Evolutionary conservation across 2,329 filamentous ascomycete genomes (phyloP).

Genomic region (Aspergillus cejpii): DNA sequence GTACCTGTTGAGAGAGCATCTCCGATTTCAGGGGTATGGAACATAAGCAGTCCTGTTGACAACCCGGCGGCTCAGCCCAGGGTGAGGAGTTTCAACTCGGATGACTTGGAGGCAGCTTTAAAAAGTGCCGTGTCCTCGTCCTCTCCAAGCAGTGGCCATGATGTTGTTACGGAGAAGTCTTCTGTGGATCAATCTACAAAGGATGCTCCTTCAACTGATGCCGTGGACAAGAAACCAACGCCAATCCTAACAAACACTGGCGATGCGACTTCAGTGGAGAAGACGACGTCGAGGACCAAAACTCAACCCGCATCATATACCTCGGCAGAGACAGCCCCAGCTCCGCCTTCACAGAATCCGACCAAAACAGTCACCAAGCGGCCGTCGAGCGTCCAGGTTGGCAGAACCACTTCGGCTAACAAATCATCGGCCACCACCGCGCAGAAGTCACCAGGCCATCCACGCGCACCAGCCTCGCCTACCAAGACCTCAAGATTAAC

Average conservation of each 20-base stretch:
- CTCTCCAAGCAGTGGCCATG: slow-evolving; percentile 21
- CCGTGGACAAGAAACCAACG: not conserved
- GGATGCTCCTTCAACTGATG: not conserved
- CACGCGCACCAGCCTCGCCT: slow-evolving; percentile 18
- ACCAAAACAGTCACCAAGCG: slow-evolving; percentile 27
- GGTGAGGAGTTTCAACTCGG: slow-evolving; percentile 27
- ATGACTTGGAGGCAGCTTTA: slow-evolving; percentile 27
- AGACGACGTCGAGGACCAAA: slow-evolving; percentile 15
- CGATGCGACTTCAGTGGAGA: slow-evolving; percentile 7
- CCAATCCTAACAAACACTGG: slow-evolving; percentile 1
- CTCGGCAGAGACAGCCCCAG: slow-evolving; percentile 6
- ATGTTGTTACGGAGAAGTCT: slow-evolving; percentile 13
- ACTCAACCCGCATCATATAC: slow-evolving; percentile 8
- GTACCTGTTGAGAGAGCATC: slow-evolving; percentile 58
- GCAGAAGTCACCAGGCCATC: slow-evolving; percentile 18
- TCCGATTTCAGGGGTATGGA: slow-evolving; percentile 39
- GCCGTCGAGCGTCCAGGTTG: slow-evolving; percentile 27
- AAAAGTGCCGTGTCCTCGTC: slow-evolving; percentile 25
- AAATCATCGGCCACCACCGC: slow-evolving; percentile 17
- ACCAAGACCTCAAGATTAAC: slow-evolving; percentile 16
- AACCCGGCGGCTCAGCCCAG: slow-evolving; percentile 24
- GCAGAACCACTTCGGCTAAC: slow-evolving; percentile 20
- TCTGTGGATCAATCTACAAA: not conserved
- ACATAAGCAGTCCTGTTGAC: slow-evolving; percentile 34
- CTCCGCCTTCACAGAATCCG: slow-evolving; percentile 15